Conservation (phyloP, 75 land plant species). For the Picea sitchensis region DNA sequence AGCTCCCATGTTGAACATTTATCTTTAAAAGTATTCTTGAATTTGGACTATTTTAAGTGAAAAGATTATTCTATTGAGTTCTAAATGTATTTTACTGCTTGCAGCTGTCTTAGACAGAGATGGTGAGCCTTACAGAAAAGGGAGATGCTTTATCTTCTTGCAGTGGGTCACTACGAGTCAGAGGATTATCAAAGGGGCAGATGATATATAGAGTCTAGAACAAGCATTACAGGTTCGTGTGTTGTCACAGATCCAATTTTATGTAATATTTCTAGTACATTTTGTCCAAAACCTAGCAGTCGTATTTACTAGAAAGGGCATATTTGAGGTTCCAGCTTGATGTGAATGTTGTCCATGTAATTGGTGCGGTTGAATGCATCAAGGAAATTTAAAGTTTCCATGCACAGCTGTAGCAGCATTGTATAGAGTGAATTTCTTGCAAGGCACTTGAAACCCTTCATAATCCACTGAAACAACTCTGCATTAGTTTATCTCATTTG, state of each 20-base stretch:
- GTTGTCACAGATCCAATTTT: not conserved
- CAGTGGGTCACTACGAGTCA: conserved; percentile 82
- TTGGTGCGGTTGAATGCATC: not conserved
- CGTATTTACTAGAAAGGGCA: not conserved
- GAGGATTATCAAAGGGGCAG: conserved; percentile 79
- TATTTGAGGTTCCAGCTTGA: not conserved
- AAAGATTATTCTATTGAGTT: not conserved
- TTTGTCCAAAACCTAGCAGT: not conserved
- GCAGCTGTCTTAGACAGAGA: conserved; percentile 56
- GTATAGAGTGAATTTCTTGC: conserved; percentile 44
- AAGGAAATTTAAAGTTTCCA: too few relatives aligned
- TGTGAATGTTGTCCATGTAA: not conserved
- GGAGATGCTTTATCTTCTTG: conserved; percentile 85
- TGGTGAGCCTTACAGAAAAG: conserved; percentile 51
- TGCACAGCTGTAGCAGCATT: not conserved
- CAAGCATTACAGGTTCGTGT: conserved; percentile 69
- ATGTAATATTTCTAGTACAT: not conserved
- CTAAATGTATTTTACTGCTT: not conserved
- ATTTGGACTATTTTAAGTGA: not conserved
- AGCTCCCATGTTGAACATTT: not conserved
- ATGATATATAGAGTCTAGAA: conserved; percentile 38
- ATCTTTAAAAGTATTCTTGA: not conserved
- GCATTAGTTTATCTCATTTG: not conserved
- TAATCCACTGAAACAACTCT: not conserved
- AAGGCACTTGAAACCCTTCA: not conserved